Base-by-base conservation (phyloP, 805 yeast species). In the Saccharomycopsis fodiens region DNA sequence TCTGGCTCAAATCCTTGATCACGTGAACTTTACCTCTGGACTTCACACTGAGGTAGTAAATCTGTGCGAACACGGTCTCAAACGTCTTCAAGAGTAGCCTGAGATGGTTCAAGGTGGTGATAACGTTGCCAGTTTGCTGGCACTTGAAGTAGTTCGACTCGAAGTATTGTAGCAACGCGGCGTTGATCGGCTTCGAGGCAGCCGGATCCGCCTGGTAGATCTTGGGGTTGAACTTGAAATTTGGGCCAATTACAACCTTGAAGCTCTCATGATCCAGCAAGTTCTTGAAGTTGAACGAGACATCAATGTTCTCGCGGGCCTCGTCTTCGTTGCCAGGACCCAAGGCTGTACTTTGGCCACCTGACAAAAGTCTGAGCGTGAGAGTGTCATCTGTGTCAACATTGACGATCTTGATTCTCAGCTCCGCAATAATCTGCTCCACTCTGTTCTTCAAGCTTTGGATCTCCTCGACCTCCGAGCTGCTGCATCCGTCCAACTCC, bases 301-400 rank as follows among this genome's bases (percentile, higher is more conserved):
- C 50, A 7, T 48, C 52, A 27, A 38, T 46, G 15, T 30, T 36
- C 16, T 41, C 42, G 23, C 50, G 48, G 23, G 48, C 50, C 8
- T 48, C 50, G 5, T 39, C 48, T n/a, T 41, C 54, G 20, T 41
- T 36, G 22, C 44, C 56, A n/a, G 25, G 25, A 13, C 42, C 3
- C 17, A 47, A 34, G 17, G 49, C 50, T n/a, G 48, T 59, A 5
- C 42, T 54, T 3, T 15, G 21, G 3, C 12, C 17, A n/a, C 32
- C 46, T 2, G 69, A 63, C 3, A 70, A 63, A 3, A 74, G 39
- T 3, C 48, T 36, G 7, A 65, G 31, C 29, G 70, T 58, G 2
- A 54, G 50, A 1, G 55, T 55, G 39, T 70, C 67, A 10, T 79
- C 58, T 1, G 64, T 60, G 32, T 59, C 63, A 25, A 65, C 64